These are phyloP conservation scores for Bromus sterilis DNA, from an alignment of 176 grass and related monocot species.

Conservation along the genomic window DNA sequence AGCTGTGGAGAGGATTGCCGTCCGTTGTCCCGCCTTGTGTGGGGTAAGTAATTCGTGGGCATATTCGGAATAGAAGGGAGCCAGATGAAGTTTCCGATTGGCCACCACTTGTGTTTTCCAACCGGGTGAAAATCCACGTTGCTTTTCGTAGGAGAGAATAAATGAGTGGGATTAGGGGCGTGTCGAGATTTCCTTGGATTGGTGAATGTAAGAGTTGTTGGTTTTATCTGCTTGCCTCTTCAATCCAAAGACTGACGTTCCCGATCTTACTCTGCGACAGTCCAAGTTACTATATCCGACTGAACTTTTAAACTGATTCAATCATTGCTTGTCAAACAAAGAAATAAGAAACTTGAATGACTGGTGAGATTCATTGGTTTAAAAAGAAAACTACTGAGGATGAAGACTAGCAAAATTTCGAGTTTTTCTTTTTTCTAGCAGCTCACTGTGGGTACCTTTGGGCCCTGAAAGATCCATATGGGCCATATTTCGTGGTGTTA, in stretches of 20 bases:
- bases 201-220: neutral
- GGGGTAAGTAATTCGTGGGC: neutral
- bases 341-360: neutral
- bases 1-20: neutral
- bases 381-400: neutral
- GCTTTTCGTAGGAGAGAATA: neutral
- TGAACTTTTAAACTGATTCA: neutral
- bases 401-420: neutral
- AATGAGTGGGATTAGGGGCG: neutral
- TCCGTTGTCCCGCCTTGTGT: neutral
- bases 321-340: neutral
- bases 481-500: neutral
- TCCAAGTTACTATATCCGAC: neutral
- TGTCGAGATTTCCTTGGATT: neutral
- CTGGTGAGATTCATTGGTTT: neutral
- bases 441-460: neutral
- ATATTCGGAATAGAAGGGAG: neutral
- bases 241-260: neutral
- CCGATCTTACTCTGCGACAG: neutral
- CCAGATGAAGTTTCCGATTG: neutral
- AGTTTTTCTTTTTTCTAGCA: neutral
- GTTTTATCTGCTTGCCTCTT: neutral
- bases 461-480: neutral
- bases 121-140: neutral
- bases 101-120: neutral